Base-by-base conservation (phyloP, 805 yeast species). In the Hanseniaspora mollemarum region DNA sequence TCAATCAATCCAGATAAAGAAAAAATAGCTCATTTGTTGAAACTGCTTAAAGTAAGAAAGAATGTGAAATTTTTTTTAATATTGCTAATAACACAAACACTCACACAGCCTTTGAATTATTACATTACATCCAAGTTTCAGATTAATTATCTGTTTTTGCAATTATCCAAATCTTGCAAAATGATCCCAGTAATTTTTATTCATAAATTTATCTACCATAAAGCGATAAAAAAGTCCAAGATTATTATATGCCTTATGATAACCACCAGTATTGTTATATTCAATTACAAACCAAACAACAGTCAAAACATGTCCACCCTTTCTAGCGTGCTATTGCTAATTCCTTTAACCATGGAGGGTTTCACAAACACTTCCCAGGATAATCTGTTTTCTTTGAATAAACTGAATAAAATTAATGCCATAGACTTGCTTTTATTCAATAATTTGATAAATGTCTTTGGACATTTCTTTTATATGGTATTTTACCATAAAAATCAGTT, bases 181-280 rank as follows among this genome's bases (percentile, higher is more conserved):
- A 72, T 92, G 64, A 77, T 92, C 21, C 99, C 99, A 0, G 95
- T 90, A n/a, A 80, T 92, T 82, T 62, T 84, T 31, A 83, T 92
- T 2, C 96, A 87, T 60, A 67, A 81, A 52, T 57, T 78, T 15
- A 58, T 85, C 12, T 90, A 87, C 66, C 72, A 82, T 39, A 77
- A 83, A 3, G 67, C 66, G 49, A 90, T 86, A 63, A 87, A 96
- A 0, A 50, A 65, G 1, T 78, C 81, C 66, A 92, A 92, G 65
- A 84, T 84, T 61, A 54, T 76, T 15, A 94, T 90, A 18, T 96
- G 95, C 0, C 55, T 69, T 0, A 60, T 75, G n/a, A 90, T 92
- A 21, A 88, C 96, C 1, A 46, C 68, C 0, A 98, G 99, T 2
- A 96, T 92, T 12, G 71, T 77, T 1, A 54, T 84, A 3, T 92